These are phyloP conservation scores for Deinandra increscens DNA, from an alignment of 129 eudicot species.

Conservation along the genomic window DNA sequence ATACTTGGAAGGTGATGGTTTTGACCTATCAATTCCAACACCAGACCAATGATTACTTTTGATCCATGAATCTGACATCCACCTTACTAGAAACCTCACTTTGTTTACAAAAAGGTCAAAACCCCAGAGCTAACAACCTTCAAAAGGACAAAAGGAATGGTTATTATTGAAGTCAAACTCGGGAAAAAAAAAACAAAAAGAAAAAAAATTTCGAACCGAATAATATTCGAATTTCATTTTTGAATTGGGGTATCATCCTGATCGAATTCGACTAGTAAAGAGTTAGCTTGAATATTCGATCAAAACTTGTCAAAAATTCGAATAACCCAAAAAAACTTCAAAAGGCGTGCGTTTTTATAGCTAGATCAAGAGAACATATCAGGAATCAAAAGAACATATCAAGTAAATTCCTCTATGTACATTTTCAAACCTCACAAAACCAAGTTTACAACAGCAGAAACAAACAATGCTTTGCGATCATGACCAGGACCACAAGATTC, in stretches of 20 bases:
- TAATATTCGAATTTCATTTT: no score
- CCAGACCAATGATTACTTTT: neutral
- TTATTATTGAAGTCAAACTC: no score
- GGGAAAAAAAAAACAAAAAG: no score
- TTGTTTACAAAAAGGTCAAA: neutral
- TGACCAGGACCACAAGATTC: neutral
- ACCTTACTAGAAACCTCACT: neutral
- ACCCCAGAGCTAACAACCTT: neutral
- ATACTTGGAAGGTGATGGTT: conserved; percentile 13
- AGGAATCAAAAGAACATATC: neutral
- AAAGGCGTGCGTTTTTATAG: conserved; percentile 1
- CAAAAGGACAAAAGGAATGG: neutral
- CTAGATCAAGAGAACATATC: neutral
- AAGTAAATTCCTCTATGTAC: neutral
- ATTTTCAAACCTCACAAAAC: conserved; percentile 7
- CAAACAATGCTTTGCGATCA: neutral
- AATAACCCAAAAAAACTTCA: no score
- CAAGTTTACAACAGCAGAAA: neutral
- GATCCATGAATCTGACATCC: conserved; percentile 16
- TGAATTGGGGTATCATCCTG: no score
- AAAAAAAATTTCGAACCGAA: no score
- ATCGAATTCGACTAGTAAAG: no score
- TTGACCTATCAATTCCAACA: conserved; percentile 25
- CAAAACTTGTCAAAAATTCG: no score
- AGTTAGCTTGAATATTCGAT: no score